Evolutionary conservation across 345 rosid genomes (phyloP).

Genomic region (Zanthoxylum bungeanum): DNA sequence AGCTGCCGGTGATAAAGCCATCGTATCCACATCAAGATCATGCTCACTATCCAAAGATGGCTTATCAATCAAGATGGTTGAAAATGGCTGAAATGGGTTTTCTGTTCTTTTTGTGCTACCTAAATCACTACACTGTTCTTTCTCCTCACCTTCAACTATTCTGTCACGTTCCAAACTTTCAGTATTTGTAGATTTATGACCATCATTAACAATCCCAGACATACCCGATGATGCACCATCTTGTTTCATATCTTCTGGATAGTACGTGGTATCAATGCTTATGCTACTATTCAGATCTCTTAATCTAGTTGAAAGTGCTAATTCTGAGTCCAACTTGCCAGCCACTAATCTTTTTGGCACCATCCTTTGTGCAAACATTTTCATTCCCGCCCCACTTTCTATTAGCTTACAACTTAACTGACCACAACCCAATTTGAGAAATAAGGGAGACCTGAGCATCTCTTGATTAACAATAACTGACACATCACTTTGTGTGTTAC

Average conservation of each 20-base stretch:
- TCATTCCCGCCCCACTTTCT: conserved; percentile 18
- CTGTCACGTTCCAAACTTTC: conserved; percentile 16
- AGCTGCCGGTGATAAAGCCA: conserved; percentile 12
- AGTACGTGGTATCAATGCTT: not conserved
- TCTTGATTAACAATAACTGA: conserved; percentile 4
- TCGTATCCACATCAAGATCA: conserved; percentile 8
- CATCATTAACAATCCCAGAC: conserved; percentile 14
- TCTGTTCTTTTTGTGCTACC: conserved; percentile 14
- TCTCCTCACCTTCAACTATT: conserved; percentile 17
- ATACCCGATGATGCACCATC: not conserved
- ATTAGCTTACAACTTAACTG: conserved; percentile 17
- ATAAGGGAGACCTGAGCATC: conserved; percentile 20
- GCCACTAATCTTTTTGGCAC: conserved; percentile 16
- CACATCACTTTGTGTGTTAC: conserved; percentile 7
- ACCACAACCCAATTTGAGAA: conserved; percentile 27
- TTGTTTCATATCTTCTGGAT: conserved; percentile 25
- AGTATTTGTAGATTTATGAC: not conserved
- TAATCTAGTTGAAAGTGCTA: conserved; percentile 13
- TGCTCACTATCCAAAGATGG: conserved; percentile 22
- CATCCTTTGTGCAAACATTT: not conserved
- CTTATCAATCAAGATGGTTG: conserved; percentile 7
- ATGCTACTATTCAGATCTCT: conserved; percentile 18
- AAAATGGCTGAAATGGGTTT: conserved; percentile 16
- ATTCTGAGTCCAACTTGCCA: conserved; percentile 21
- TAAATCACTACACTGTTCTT: conserved; percentile 21